Evolutionary conservation across 1,284 basidiomycete genomes (phyloP).

Genomic region (Trametes polyzona): DNA sequence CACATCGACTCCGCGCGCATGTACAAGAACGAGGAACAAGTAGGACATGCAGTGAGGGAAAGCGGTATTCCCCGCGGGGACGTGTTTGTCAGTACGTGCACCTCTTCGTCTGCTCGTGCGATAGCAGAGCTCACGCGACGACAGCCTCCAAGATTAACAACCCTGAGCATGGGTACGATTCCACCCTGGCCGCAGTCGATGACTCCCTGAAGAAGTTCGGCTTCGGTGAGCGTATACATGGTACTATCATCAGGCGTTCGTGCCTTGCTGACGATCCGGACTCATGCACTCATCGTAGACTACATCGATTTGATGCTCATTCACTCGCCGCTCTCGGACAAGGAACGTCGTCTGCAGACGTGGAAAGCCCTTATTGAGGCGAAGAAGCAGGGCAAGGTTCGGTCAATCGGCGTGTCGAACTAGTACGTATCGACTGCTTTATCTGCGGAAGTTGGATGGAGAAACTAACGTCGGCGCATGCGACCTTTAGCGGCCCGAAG

Average conservation of each 20-base stretch:
- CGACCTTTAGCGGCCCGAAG: conserved; percentile 45
- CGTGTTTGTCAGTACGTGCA: conserved; percentile 70
- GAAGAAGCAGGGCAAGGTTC: conserved; percentile 54
- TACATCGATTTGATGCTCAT: conserved; percentile 66
- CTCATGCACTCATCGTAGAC: conserved; percentile 29
- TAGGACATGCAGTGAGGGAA: conserved; percentile 60
- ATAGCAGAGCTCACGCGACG: no score
- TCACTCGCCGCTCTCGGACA: conserved; percentile 53
- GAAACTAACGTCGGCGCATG: background rate
- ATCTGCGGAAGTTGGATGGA: conserved; percentile 41
- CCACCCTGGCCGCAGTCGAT: conserved; percentile 27
- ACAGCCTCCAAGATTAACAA: conserved; percentile 28
- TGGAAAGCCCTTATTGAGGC: conserved; percentile 49
- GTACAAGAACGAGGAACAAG: conserved; percentile 75
- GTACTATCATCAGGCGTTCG: no score
- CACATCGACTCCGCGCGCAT: conserved; percentile 75
- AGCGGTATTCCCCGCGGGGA: conserved; percentile 56
- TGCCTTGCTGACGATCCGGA: conserved; percentile 13
- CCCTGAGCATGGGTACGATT: conserved; percentile 31
- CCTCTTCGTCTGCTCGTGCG: conserved; percentile 14
- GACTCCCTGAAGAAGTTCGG: conserved; percentile 28
- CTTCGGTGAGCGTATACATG: conserved; percentile 11
- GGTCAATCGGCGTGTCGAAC: conserved; percentile 66
- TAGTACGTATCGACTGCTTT: conserved; percentile 44
- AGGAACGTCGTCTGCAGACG: conserved; percentile 45